Evolutionary conservation across 2,329 filamentous ascomycete species (phyloP).

Genomic region (Didymellaceae sp.): DNA sequence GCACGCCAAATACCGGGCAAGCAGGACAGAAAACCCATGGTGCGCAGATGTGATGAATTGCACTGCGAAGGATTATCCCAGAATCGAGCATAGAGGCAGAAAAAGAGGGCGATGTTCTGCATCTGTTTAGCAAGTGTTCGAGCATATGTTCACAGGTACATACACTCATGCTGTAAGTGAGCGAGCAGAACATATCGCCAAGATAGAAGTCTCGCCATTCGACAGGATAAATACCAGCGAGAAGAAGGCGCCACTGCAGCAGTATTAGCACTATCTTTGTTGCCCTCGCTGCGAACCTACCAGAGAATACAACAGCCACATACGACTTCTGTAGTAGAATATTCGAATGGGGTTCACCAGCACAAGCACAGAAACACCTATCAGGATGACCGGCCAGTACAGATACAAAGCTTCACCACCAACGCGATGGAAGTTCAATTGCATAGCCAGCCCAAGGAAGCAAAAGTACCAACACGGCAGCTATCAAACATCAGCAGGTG

Average conservation of each 20-base stretch:
- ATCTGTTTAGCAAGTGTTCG: neutral
- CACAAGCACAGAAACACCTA: conserved; percentile 70
- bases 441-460: conserved; percentile 77
- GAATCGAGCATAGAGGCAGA: conserved; percentile 83
- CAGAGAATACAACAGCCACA: conserved; percentile 89
- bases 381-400: conserved; percentile 85
- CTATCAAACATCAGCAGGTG: conserved; percentile 42
- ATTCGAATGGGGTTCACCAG: conserved; percentile 78
- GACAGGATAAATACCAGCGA: conserved; percentile 88
- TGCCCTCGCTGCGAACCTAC: conserved; percentile 58
- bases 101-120: conserved; percentile 87
- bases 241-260: conserved; percentile 76
- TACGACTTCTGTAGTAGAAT: conserved; percentile 76
- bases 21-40: conserved; percentile 83
- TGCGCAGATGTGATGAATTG: conserved; percentile 82
- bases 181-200: conserved; percentile 95
- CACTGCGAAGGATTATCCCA: conserved; percentile 79
- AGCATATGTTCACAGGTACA: conserved; percentile 48
- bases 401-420: conserved; percentile 73
- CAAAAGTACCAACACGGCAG: conserved; percentile 86
- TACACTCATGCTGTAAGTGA: conserved; percentile 88
- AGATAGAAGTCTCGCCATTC: conserved; percentile 98
- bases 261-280: neutral
- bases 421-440: conserved; percentile 82
- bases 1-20: conserved; percentile 90